Evolutionary conservation across 2,329 filamentous ascomycete species (phyloP).

Genomic region (Colletotrichum cuscutae): DNA sequence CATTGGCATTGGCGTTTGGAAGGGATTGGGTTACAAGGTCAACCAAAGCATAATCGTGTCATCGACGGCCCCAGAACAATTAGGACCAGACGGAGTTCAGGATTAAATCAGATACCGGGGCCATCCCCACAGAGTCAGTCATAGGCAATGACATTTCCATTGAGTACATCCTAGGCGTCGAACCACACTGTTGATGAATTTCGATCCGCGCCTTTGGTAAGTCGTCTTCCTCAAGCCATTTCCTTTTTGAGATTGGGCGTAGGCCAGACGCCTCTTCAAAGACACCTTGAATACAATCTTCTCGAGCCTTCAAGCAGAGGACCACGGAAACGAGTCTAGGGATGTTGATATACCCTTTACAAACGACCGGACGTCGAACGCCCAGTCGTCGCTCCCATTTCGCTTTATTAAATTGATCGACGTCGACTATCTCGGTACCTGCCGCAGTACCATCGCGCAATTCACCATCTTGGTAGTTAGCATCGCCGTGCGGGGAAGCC

Average conservation of each 20-base stretch:
- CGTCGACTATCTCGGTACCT: background rate
- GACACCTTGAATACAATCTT: accelerated
- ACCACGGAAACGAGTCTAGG: background rate
- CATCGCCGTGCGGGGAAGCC: background rate
- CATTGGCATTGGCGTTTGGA: slow-evolving; percentile 30
- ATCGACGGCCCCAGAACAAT: background rate
- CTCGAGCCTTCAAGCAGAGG: background rate
- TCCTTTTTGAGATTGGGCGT: too few species aligned
- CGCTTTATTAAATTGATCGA: background rate
- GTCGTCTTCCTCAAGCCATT: too few species aligned
- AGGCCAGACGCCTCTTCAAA: too few species aligned
- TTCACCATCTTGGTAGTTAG: background rate
- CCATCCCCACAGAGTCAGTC: background rate
- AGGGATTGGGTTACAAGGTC: background rate
- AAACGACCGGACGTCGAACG: too few species aligned
- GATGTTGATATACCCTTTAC: too few species aligned
- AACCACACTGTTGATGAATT: background rate
- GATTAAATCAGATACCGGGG: slow-evolving; percentile 11
- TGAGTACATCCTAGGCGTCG: background rate
- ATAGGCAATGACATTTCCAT: background rate
- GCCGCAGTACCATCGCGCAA: background rate
- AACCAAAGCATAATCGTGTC: background rate
- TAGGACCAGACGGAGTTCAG: background rate
- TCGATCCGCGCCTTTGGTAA: too few species aligned
- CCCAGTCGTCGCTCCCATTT: too few species aligned